A percentile compares a stretch with the other conserved stretches of the same genome.
These are phyloP conservation scores for Mortierella antarctica DNA, from an alignment of 192 early-diverging fungal genomes.

Conservation along the genomic window DNA sequence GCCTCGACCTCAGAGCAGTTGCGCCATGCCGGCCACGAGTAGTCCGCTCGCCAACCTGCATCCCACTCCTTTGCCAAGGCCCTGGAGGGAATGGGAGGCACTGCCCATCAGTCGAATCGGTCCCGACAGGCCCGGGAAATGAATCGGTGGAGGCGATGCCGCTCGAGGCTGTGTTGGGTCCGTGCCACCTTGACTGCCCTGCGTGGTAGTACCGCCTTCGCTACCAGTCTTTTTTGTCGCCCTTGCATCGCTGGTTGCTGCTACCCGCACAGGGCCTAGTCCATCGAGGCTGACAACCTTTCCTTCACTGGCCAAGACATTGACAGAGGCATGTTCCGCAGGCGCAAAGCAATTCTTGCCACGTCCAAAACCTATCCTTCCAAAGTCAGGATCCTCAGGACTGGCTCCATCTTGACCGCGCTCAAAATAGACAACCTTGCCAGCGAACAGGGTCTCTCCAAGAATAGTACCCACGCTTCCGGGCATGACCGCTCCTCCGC, in stretches of 20 bases:
- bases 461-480: slow-evolving; percentile 47
- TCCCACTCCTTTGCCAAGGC: neutral
- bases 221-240: slow-evolving; percentile 1
- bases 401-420: slow-evolving; percentile 28
- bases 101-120: slow-evolving; percentile 43
- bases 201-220: neutral
- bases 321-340: slow-evolving; percentile 24
- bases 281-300: slow-evolving; percentile 3
- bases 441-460: slow-evolving; percentile 41
- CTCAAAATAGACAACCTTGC: slow-evolving; percentile 44
- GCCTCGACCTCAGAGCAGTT: neutral
- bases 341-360: slow-evolving; percentile 45
- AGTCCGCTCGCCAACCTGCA: neutral
- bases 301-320: slow-evolving; percentile 25
- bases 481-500: slow-evolving; percentile 37
- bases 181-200: neutral
- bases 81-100: neutral
- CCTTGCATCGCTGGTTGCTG: slow-evolving; percentile 17
- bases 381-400: slow-evolving; percentile 37
- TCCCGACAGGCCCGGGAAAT: slow-evolving; percentile 6
- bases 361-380: slow-evolving; percentile 38
- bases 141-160: slow-evolving; percentile 4
- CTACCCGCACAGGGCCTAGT: slow-evolving; percentile 21
- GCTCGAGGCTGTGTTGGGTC: slow-evolving; percentile 1
- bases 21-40: neutral